Evolutionary conservation across 805 yeast species (phyloP).

Genomic region (Crinitomyces ghanaensis): DNA sequence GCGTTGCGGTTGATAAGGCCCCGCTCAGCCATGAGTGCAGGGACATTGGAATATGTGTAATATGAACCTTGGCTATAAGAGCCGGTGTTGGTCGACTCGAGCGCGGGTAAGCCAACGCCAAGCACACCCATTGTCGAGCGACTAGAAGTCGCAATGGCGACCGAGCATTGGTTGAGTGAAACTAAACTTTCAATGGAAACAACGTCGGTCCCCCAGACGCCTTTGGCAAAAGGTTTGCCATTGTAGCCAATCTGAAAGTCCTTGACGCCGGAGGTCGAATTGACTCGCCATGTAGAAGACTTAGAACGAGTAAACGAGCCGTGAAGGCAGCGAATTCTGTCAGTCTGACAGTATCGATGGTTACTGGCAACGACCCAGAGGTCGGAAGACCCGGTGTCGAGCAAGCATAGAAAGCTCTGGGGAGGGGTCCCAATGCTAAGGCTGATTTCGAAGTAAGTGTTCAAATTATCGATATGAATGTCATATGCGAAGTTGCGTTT

Average conservation of each 20-base stretch:
- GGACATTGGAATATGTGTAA: slow-evolving; percentile 22
- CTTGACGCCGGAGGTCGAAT: slow-evolving; percentile 31
- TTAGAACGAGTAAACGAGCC: slow-evolving; percentile 17
- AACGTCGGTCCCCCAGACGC: slow-evolving; percentile 13
- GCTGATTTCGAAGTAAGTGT: slow-evolving; percentile 6
- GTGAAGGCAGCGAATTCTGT: slow-evolving; percentile 30
- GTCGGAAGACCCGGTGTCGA: slow-evolving; percentile 55
- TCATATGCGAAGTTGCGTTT: too few relatives aligned
- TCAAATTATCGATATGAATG: too few relatives aligned
- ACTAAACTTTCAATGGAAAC: too few relatives aligned
- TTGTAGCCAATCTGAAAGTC: slow-evolving; percentile 11
- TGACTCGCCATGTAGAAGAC: slow-evolving; percentile 21
- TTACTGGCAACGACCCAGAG: slow-evolving; percentile 29
- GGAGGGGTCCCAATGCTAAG: slow-evolving; percentile 42
- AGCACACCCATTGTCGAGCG: slow-evolving; percentile 45
- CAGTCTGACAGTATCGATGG: slow-evolving; percentile 33
- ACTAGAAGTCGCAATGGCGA: slow-evolving; percentile 64
- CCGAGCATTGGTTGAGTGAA: slow-evolving; percentile 41
- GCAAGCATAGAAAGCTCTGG: slow-evolving; percentile 39
- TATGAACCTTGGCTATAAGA: slow-evolving; percentile 15
- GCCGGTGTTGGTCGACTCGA: slow-evolving; percentile 28
- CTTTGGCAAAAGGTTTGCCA: slow-evolving; percentile 15
- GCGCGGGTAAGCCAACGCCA: slow-evolving; percentile 27
- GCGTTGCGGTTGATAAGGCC: slow-evolving; percentile 32
- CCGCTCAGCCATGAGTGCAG: slow-evolving; percentile 26